Evolutionary conservation across 2,329 filamentous ascomycete genomes (phyloP), one percentile per base, ranked within the genome.

Genomic region (Pseudogymnoascus sp.): DNA sequence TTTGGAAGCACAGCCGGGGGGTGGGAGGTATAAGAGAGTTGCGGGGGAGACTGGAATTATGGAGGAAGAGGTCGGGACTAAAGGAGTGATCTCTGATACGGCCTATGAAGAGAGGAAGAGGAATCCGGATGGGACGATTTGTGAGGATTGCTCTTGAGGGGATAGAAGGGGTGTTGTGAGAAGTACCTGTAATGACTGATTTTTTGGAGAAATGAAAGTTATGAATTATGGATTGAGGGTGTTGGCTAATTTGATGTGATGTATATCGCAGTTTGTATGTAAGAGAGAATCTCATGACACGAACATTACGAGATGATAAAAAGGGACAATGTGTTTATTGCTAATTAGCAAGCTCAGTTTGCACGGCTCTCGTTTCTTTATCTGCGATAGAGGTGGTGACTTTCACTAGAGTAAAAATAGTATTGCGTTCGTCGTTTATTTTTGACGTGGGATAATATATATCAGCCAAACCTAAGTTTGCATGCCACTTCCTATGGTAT

Each of bases 131-230:
- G 63, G 63, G 28, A 46, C 59, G 11, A 43, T 64, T 31, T 64
- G 63, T 34, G 28, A 68, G 65, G 65, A 65, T 66, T 62, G 64
- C 16, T 60, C 21, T 36, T 60, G 53, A 38, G 31, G 31, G 31
- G 7, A 16, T 14, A n/a, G 34, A 23, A 3, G 14, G 14, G 3
- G 49, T n/a, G 6, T 56, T 28, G n/a, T 56, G 46, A 14, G 25
- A 11, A 12, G 21, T n/a, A 6, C 3, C 23, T 59, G 5, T 34
- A 23, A 16, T 16, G 34, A 59, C 5, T 18, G 53, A 3, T 18
- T 59, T 18, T 59, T 18, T 34, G 18, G 28, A n/a, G 25, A n/a
- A 59, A 36, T 18, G 18, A 36, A 37, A 6, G 28, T 34, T 31
- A 59, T 34, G 53, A 36, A 23, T 59, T 59, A 37, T 59, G 53